These are phyloP conservation scores for Reutealis trisperma DNA, from an alignment of 345 rosid genomes.

Conservation along the genomic window DNA sequence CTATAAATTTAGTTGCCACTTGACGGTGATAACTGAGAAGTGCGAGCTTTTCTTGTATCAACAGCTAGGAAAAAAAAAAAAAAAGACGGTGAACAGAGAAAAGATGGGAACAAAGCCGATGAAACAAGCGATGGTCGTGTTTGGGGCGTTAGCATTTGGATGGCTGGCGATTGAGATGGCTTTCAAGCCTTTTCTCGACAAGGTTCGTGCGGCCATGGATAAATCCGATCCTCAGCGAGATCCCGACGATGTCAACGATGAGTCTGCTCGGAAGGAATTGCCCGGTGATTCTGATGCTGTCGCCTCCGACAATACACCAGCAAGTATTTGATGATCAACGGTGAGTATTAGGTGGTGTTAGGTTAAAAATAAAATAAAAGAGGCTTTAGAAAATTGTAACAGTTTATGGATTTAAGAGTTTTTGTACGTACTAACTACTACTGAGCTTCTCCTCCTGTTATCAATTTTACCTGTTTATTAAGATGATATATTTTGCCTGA, in stretches of 20 bases:
- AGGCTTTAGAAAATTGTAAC: not conserved
- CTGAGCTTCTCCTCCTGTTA: too few species aligned
- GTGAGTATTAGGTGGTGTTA: not conserved
- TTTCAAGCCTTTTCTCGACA: constrained; percentile 73
- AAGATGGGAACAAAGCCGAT: constrained; percentile 23
- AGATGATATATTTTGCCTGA: too few species aligned
- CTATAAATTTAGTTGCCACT: not conserved
- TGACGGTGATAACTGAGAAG: too few species aligned
- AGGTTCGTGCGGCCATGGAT: constrained; percentile 62
- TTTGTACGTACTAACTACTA: too few species aligned
- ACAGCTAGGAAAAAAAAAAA: not conserved
- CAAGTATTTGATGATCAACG: not conserved
- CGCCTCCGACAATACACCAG: constrained; percentile 5
- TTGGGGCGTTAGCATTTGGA: constrained; percentile 72
- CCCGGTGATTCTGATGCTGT: not conserved
- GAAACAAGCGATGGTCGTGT: constrained; percentile 62
- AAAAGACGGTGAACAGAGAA: not conserved
- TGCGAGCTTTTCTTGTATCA: not conserved
- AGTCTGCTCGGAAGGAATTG: not conserved
- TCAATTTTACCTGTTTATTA: too few species aligned
- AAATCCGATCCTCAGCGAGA: constrained; percentile 60
- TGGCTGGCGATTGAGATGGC: constrained; percentile 85
- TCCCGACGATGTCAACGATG: constrained; percentile 45
- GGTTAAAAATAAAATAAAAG: not conserved
- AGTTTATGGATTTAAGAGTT: not conserved